These are phyloP conservation scores for Fusarium protoensiforme DNA, from an alignment of 2,329 filamentous ascomycete species.

Conservation along the genomic window DNA sequence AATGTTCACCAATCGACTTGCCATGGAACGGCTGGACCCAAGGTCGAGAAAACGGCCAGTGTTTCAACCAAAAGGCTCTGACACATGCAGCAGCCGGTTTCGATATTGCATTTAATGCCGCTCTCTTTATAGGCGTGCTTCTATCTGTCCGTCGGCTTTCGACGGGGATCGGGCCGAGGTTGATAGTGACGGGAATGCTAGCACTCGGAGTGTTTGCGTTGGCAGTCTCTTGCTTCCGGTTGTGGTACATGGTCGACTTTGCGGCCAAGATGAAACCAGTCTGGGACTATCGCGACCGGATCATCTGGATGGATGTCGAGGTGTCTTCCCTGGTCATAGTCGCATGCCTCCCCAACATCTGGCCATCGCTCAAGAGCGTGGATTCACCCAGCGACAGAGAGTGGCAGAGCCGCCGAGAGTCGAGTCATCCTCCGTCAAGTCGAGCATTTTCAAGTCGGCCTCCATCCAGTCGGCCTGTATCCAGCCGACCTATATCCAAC, in stretches of 20 bases:
- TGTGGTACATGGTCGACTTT: slow-evolving; percentile 46
- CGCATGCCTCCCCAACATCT: slow-evolving; percentile 54
- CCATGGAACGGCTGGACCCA: slow-evolving; percentile 44
- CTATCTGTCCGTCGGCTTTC: slow-evolving; percentile 53
- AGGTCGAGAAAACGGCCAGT: slow-evolving; percentile 15
- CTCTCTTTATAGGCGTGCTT: slow-evolving; percentile 57
- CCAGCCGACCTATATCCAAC: not conserved
- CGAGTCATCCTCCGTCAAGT: not conserved
- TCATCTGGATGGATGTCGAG: slow-evolving; percentile 58
- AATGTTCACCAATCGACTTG: slow-evolving; percentile 53
- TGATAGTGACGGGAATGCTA: slow-evolving; percentile 56
- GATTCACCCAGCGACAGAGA: not conserved
- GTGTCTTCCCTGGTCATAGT: slow-evolving; percentile 55
- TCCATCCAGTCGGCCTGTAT: not conserved
- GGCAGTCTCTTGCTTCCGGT: slow-evolving; percentile 49
- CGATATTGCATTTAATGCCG: slow-evolving; percentile 59
- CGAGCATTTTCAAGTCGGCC: not conserved
- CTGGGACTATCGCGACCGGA: slow-evolving; percentile 54
- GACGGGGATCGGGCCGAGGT: slow-evolving; percentile 55
- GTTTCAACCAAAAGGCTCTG: slow-evolving; percentile 43
- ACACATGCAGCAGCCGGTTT: slow-evolving; percentile 56
- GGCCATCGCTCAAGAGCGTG: slow-evolving; percentile 31
- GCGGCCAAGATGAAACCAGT: slow-evolving; percentile 52
- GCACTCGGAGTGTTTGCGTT: slow-evolving; percentile 56
- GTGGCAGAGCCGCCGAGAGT: not conserved